Percentiles rank a stretch among this genome's conserved stretches.
Evolutionary conservation across 805 yeast species (phyloP).

Genomic region (Candida ficus): DNA sequence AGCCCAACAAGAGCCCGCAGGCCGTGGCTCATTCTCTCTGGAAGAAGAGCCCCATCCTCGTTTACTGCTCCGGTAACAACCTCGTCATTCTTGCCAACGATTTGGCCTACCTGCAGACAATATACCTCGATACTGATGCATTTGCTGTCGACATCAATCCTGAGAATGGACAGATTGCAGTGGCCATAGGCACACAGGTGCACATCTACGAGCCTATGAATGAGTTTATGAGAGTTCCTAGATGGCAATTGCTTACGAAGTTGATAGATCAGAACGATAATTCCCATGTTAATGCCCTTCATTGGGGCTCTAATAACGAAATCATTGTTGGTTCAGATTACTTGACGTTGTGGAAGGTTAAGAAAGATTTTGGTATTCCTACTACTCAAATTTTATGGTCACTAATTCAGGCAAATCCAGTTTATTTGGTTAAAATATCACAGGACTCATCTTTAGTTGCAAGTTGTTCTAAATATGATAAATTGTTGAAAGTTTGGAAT

Average conservation of each 20-base stretch:
- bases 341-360: slow-evolving; percentile 48
- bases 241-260: slow-evolving; percentile 39
- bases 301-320: slow-evolving; percentile 56
- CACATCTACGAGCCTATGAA: slow-evolving; percentile 53
- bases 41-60: slow-evolving; percentile 41
- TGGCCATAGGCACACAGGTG: slow-evolving; percentile 41
- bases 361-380: slow-evolving; percentile 39
- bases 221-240: slow-evolving; percentile 34
- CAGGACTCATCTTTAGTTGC: slow-evolving; percentile 67
- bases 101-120: slow-evolving; percentile 61
- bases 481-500: slow-evolving; percentile 72
- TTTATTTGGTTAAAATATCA: slow-evolving; percentile 51
- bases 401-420: slow-evolving; percentile 55
- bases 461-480: slow-evolving; percentile 56
- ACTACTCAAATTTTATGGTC: slow-evolving; percentile 31
- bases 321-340: slow-evolving; percentile 54
- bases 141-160: slow-evolving; percentile 58
- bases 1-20: slow-evolving; percentile 56
- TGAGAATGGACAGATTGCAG: slow-evolving; percentile 55
- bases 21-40: slow-evolving; percentile 58
- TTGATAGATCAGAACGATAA: slow-evolving; percentile 25
- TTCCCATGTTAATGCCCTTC: slow-evolving; percentile 36
- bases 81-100: slow-evolving; percentile 58
- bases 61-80: slow-evolving; percentile 86
- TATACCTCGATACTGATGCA: slow-evolving; percentile 66